These are phyloP conservation scores for Botrytis cinerea DNA, from an alignment of 2,329 filamentous ascomycete genomes.

Conservation along the genomic window DNA sequence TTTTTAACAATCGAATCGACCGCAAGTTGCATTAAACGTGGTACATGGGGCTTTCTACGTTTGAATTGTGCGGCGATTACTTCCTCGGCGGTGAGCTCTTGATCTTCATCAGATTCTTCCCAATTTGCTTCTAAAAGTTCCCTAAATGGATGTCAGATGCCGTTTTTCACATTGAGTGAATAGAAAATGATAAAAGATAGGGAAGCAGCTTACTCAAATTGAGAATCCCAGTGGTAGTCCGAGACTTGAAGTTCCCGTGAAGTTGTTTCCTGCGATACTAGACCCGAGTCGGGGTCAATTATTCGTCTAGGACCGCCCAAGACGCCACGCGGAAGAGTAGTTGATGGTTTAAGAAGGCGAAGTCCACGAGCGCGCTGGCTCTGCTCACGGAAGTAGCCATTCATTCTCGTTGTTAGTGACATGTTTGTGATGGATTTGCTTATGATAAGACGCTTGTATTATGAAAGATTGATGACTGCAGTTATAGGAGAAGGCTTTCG, in stretches of 20 bases:
- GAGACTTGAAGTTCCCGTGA: slow-evolving; percentile 2
- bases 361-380: background rate
- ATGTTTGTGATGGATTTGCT: background rate
- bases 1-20: slow-evolving; percentile 8
- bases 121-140: slow-evolving; percentile 1
- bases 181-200: too few relatives aligned
- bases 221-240: background rate
- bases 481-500: background rate
- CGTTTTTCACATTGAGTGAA: background rate
- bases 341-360: background rate
- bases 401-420: background rate
- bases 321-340: background rate
- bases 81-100: background rate
- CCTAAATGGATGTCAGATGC: background rate
- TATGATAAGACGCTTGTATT: background rate
- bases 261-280: slow-evolving; percentile 2
- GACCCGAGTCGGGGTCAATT: slow-evolving; percentile 3
- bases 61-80: background rate
- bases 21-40: slow-evolving; percentile 1
- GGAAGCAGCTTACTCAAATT: background rate
- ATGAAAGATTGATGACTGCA: background rate
- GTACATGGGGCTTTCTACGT: background rate
- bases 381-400: background rate
- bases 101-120: background rate
- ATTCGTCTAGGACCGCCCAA: background rate